Base-by-base conservation (phyloP, 495 filamentous ascomycete species). In the Tetracladium setigerum region DNA sequence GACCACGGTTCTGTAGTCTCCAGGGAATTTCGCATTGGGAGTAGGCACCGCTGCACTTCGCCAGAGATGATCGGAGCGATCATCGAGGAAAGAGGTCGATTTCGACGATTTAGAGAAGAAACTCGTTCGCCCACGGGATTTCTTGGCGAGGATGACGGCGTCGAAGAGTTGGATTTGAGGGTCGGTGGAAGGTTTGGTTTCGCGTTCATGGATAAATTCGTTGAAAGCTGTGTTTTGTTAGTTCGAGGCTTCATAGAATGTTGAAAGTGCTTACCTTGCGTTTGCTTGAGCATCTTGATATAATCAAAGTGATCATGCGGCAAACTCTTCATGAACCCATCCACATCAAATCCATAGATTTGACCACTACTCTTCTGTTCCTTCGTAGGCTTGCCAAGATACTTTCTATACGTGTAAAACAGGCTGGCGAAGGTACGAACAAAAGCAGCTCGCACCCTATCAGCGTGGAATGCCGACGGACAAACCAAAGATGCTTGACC, bases 391-490 rank as follows among this genome's bases (percentile, higher is more conserved):
- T 86, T 79, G 24, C 75, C 67, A 7, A 98, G 69, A 55, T 81
- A 85, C 60, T 89, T 89, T 50, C 95, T 81, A 65, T 98, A 97
- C 0, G 92, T 98, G 64, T 95, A 97, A 52, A 98, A 82, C 49
- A 98, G 73, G 62, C 87, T 94, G 19, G 92, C 90, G 54, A 95
- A 87, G 64, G 89, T 95, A 56, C 92, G 78, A 13, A 95, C 88
- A 59, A 98, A 97, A 0, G 92, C 88, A 8, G 92, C 90, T 13
- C 89, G 81, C 31, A 98, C 74, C 56, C 95, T 86, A 56, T 96
- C 91, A 1, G 88, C 72, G 47, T 88, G 82, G 73, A 98, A 98
- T 4, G 94, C 89, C 5, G 80, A 73, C 6, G 91, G 86, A 56
- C 92, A 98, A 13, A 95, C 87, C 38, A 97, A 62, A 51, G 83